These are phyloP conservation scores for Glebionis coronaria DNA, from an alignment of 129 eudicot genomes.

Conservation along the genomic window DNA sequence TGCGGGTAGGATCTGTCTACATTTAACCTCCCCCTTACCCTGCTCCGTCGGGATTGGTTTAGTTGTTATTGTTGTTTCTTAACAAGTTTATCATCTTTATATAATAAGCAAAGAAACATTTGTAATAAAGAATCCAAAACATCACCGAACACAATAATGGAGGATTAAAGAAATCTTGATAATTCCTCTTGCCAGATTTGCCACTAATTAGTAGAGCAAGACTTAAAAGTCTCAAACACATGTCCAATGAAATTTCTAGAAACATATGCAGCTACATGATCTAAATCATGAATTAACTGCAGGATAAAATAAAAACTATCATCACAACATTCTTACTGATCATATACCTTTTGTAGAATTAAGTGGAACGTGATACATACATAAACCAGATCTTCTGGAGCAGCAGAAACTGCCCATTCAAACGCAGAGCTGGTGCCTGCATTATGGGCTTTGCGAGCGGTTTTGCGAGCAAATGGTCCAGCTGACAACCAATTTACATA, in stretches of 20 bases:
- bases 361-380: not conserved
- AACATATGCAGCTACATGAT: conserved; percentile 59
- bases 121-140: too few relatives aligned
- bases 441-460: conserved; percentile 66
- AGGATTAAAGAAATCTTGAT: too few relatives aligned
- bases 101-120: too few relatives aligned
- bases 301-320: conserved; percentile 2
- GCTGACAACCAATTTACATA: conserved; percentile 88
- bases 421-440: conserved; percentile 52
- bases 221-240: conserved; percentile 52
- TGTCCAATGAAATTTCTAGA: conserved; percentile 55
- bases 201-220: conserved; percentile 59
- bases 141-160: too few relatives aligned
- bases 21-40: too few relatives aligned
- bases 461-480: conserved; percentile 45
- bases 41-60: too few relatives aligned
- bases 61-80: too few relatives aligned
- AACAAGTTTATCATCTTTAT: too few relatives aligned
- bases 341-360: not conserved
- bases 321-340: not conserved
- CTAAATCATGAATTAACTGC: conserved; percentile 83
- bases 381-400: conserved; percentile 47
- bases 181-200: too few relatives aligned
- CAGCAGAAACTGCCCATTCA: conserved; percentile 87
- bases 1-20: too few relatives aligned